Evolutionary conservation across 371 early-diverging fungal species (phyloP).

Genomic region (Apophysomyces elegans): DNA sequence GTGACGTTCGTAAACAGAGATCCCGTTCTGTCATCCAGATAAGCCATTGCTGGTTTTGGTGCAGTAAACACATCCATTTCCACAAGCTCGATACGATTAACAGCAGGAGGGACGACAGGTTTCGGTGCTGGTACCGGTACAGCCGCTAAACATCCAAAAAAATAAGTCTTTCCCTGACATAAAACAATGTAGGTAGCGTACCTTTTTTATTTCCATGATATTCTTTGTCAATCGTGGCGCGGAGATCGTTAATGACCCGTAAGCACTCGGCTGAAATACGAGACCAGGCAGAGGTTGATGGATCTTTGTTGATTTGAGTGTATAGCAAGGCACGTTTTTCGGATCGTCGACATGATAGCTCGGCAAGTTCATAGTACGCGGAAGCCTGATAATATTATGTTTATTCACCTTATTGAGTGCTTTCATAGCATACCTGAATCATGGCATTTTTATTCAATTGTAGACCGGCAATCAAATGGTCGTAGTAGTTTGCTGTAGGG

Average conservation of each 20-base stretch:
- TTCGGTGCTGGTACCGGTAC: conserved; percentile 20
- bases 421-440: conserved; percentile 17
- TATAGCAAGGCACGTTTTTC: conserved; percentile 43
- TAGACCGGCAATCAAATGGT: conserved; percentile 43
- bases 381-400: conserved; percentile 21
- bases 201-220: conserved; percentile 32
- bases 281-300: conserved; percentile 48
- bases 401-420: neutral
- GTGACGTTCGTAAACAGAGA: conserved; percentile 20
- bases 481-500: conserved; percentile 29
- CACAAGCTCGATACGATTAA: conserved; percentile 25
- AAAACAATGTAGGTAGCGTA: conserved; percentile 6
- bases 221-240: conserved; percentile 32
- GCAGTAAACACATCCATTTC: conserved; percentile 26
- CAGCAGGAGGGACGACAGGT: conserved; percentile 17
- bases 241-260: conserved; percentile 32
- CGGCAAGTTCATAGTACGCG: conserved; percentile 56
- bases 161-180: neutral
- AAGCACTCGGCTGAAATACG: conserved; percentile 51
- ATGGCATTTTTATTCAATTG: conserved; percentile 20
- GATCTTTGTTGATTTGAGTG: conserved; percentile 34
- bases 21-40: conserved; percentile 32
- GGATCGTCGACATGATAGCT: conserved; percentile 34
- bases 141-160: conserved; percentile 13
- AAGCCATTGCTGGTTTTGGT: conserved; percentile 11